Conservation (phyloP, 1,284 basidiomycete genomes). For the Trametes pubescens region DNA sequence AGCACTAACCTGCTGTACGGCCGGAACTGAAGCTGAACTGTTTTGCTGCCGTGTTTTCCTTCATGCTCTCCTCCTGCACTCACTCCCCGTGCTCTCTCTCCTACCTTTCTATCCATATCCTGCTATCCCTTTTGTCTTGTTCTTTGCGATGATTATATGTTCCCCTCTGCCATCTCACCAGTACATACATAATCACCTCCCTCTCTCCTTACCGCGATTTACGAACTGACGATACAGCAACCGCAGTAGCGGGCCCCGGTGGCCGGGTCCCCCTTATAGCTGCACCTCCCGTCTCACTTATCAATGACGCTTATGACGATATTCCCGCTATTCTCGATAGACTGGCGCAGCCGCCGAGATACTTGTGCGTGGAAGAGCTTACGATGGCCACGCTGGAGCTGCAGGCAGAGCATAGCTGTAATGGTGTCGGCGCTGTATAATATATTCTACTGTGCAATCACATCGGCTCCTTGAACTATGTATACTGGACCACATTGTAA, state of each 20-base stretch:
- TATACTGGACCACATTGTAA: background rate
- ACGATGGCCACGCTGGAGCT: background rate
- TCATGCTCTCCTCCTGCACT: conserved; percentile 12
- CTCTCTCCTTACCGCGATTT: conserved; percentile 24
- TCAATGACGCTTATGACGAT: conserved; percentile 36
- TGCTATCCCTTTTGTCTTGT: conserved; percentile 15
- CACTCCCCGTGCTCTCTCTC: conserved; percentile 2
- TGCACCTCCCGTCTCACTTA: conserved; percentile 35
- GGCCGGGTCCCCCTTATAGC: conserved; percentile 20
- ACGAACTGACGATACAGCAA: conserved; percentile 38
- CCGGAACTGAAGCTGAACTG: conserved; percentile 24
- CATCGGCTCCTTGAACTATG: background rate
- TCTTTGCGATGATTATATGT: conserved; percentile 22
- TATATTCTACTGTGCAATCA: background rate
- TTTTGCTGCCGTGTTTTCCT: conserved; percentile 7
- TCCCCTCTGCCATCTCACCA: conserved; percentile 2
- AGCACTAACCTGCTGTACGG: conserved; percentile 32
- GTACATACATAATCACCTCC: conserved; percentile 26
- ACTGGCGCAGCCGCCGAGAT: background rate
- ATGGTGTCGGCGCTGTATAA: background rate
- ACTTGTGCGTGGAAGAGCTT: background rate
- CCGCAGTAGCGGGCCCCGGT: conserved; percentile 25
- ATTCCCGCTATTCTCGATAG: conserved; percentile 24
- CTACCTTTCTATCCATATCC: background rate
- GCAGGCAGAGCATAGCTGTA: background rate